Conservation (phyloP, 331 rosid species). For the Phaseolus coccineus region DNA sequence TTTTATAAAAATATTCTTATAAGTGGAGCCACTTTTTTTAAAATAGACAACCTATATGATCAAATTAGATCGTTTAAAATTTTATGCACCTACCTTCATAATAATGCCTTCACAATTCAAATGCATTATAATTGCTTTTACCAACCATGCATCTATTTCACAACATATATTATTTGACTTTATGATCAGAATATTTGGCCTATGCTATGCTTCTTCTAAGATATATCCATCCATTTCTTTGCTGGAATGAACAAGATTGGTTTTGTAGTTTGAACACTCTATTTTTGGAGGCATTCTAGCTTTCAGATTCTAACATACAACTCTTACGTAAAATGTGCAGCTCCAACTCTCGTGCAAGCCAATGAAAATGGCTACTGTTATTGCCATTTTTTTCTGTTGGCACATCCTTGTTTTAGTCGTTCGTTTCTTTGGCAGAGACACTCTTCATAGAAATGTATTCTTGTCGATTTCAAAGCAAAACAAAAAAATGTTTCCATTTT, state of each 20-base stretch:
- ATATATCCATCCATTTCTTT: not conserved
- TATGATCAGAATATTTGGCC: not conserved
- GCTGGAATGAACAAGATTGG: not conserved
- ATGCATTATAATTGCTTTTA: slow-evolving; percentile 38
- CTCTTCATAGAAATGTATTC: too few species aligned
- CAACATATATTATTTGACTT: not conserved
- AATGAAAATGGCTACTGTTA: too few species aligned
- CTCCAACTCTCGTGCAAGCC: not conserved
- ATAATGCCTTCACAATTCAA: slow-evolving; percentile 19
- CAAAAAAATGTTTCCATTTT: too few species aligned
- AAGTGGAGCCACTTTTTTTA: not conserved
- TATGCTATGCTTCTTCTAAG: not conserved
- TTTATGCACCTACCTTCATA: slow-evolving; percentile 23
- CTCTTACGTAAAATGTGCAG: not conserved
- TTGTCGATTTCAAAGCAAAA: too few species aligned
- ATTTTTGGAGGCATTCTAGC: too few species aligned
- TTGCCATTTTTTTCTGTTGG: too few species aligned
- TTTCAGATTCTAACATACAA: not conserved
- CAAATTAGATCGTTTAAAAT: slow-evolving; percentile 5
- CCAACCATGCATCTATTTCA: not conserved
- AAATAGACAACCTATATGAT: not conserved
- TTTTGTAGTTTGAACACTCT: not conserved
- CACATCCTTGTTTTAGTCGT: too few species aligned
- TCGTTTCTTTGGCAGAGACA: too few species aligned
- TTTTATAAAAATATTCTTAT: not conserved